Evolutionary conservation across 2,329 filamentous ascomycete species (phyloP).

Genomic region (Apiospora sp.): DNA sequence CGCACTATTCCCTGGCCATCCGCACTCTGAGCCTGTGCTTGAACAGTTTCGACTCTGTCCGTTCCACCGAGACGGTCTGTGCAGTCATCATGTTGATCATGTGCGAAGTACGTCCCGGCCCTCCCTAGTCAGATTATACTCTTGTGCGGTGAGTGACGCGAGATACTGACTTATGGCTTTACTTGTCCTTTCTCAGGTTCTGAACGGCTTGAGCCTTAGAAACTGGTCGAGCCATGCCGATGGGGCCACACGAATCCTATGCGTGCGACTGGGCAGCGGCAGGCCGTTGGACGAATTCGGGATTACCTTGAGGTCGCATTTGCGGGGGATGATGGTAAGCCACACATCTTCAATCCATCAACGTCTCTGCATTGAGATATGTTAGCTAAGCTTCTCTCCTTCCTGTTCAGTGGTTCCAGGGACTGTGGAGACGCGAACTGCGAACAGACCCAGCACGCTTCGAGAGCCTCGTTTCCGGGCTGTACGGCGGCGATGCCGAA

Average conservation of each 20-base stretch:
- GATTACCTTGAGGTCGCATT: background rate
- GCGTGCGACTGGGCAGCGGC: background rate
- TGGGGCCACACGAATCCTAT: background rate
- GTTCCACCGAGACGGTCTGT: background rate
- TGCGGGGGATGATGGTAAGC: background rate
- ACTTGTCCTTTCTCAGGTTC: background rate
- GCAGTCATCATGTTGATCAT: background rate
- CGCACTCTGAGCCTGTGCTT: background rate
- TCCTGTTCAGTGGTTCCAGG: background rate
- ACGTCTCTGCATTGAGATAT: background rate
- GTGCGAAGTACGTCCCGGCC: background rate
- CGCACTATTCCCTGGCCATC: background rate
- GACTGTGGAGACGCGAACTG: constrained; percentile 8
- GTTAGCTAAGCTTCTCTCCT: background rate
- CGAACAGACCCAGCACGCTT: background rate
- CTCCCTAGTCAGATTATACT: too few species aligned
- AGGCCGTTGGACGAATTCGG: background rate
- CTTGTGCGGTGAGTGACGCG: too few species aligned
- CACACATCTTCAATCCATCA: background rate
- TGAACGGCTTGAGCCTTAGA: background rate
- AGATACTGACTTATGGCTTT: too few species aligned
- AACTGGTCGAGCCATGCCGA: background rate
- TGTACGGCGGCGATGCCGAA: background rate
- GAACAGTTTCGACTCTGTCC: background rate
- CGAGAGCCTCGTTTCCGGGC: background rate